phyloP scores from a whole-genome alignment of 352 stramenopile species.

The Globisporangium recalcitrans region DNA sequence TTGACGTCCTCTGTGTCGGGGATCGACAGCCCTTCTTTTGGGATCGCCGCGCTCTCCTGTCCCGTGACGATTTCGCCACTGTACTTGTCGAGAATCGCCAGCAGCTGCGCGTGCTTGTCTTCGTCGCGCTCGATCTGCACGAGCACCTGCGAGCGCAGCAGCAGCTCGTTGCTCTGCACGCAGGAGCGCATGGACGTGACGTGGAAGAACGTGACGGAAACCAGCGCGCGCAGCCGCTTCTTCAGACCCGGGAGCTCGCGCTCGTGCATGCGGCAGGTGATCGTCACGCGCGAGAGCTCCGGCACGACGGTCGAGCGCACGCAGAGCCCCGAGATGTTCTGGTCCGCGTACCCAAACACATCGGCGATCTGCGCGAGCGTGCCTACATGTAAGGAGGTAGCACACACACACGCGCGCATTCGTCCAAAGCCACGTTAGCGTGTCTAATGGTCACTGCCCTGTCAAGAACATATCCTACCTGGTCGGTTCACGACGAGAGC shows the following conservation, averaged over 20 bases:
- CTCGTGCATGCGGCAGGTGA: constrained; percentile 56
- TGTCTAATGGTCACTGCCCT: neutral
- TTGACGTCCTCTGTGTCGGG: constrained; percentile 21
- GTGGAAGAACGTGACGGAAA: constrained; percentile 77
- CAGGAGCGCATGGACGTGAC: constrained; percentile 63
- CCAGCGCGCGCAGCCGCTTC: constrained; percentile 51
- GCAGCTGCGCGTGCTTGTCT: constrained; percentile 17
- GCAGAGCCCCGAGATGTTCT: constrained; percentile 73
- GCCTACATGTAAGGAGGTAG: constrained; percentile 15
- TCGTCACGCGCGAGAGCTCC: constrained; percentile 72
- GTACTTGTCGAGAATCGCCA: constrained; percentile 33
- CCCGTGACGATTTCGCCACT: constrained; percentile 34
- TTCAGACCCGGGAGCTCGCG: constrained; percentile 48
- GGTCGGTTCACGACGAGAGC: constrained; percentile 67
- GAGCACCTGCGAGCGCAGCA: constrained; percentile 60
- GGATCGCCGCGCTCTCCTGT: constrained; percentile 25
- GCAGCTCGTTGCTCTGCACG: constrained; percentile 53
- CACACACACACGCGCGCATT: neutral
- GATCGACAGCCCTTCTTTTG: constrained; percentile 20
- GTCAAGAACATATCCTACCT: constrained; percentile 15
- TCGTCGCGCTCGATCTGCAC: constrained; percentile 27
- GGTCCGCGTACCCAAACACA: constrained; percentile 61
- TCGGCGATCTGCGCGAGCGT: constrained; percentile 65
- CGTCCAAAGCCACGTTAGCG: too few relatives aligned
- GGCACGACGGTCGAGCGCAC: constrained; percentile 66